Conservation (phyloP, 106 monocot species). For the Phalaenopsis aphrodite region DNA sequence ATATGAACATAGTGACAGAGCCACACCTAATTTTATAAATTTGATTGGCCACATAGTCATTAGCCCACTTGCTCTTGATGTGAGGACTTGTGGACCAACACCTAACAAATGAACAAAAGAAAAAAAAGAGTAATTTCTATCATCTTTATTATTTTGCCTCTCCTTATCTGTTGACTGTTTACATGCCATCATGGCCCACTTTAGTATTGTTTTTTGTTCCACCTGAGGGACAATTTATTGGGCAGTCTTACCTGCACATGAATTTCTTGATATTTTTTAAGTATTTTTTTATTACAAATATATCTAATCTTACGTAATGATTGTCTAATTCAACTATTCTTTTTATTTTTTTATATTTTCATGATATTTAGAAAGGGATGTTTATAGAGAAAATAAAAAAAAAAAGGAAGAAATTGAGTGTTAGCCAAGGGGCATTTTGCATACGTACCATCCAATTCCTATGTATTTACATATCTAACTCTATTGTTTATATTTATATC, state of each 20-base stretch:
- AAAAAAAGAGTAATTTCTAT: neutral
- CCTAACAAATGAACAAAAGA: neutral
- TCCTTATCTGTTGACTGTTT: constrained; percentile 3
- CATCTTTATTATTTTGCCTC: neutral
- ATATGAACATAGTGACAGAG: too few species aligned
- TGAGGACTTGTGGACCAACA: neutral
- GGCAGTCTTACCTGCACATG: neutral
- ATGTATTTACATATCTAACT: too few species aligned
- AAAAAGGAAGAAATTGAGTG: too few species aligned
- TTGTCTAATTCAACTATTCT: too few species aligned
- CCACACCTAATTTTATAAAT: too few species aligned
- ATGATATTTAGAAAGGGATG: neutral
- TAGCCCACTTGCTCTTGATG: neutral
- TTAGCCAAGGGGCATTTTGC: too few species aligned
- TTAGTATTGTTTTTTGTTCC: neutral
- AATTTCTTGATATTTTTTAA: neutral
- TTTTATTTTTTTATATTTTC: too few species aligned
- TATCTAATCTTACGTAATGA: neutral
- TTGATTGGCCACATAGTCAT: neutral
- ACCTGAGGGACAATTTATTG: neutral
- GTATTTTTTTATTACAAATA: neutral
- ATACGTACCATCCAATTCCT: too few species aligned
- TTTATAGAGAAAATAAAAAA: neutral
- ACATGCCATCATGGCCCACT: neutral
- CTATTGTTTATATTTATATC: too few species aligned